phyloP scores from a whole-genome alignment of 140 eudicot species.

The Stevia rebaudiana region DNA sequence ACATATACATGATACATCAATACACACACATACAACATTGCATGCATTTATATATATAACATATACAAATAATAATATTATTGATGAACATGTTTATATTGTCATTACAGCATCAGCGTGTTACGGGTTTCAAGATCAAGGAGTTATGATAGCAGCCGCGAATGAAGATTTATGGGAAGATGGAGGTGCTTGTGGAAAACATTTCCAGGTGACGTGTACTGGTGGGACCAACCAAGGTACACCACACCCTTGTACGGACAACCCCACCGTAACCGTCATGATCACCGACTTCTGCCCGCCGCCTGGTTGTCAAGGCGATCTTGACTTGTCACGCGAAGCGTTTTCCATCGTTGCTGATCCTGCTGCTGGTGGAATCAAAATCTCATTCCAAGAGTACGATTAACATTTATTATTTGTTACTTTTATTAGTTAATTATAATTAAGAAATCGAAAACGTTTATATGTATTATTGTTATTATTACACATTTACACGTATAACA shows the following conservation, averaged over 20 bases:
- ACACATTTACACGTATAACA: background rate
- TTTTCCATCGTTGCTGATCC: conserved; percentile 31
- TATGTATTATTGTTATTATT: background rate
- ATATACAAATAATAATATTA: no score
- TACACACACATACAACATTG: no score
- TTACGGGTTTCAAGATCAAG: conserved; percentile 20
- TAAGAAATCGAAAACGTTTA: background rate
- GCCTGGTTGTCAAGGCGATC: conserved; percentile 32
- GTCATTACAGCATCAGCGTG: conserved; percentile 34
- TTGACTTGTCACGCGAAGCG: conserved; percentile 30
- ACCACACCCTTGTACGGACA: conserved; percentile 30
- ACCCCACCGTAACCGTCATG: conserved; percentile 21
- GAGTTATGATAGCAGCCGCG: conserved; percentile 42
- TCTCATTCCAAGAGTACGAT: conserved; percentile 24
- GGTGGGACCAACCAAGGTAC: conserved; percentile 39
- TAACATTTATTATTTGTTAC: no score
- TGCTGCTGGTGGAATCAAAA: conserved; percentile 24
- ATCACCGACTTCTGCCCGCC: conserved; percentile 34
- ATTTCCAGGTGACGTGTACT: conserved; percentile 28
- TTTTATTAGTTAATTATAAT: no score
- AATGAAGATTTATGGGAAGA: conserved; percentile 27
- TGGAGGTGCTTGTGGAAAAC: conserved; percentile 32
- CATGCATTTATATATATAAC: no score
- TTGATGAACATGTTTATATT: background rate
- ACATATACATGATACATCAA: no score